Evolutionary conservation across 2,329 filamentous ascomycete genomes (phyloP), one percentile per base, ranked within the genome.

Genomic region (Pezicula carpinea): DNA sequence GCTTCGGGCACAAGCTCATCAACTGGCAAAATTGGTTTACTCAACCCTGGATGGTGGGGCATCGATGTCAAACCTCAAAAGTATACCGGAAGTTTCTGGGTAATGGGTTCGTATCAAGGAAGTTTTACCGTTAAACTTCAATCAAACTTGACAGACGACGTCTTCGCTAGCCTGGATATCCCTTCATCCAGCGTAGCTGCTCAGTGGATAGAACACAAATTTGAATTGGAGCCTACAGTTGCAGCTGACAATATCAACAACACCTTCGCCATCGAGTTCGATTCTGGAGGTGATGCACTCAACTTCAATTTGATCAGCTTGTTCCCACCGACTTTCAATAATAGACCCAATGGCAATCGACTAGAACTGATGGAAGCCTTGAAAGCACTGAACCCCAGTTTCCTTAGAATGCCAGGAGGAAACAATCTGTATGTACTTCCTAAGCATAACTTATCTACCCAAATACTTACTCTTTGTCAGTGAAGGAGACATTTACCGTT

Each of bases 341-440:
- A 69, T 50, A 69, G 75, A 14, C 33, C 46, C 39, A 85, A 85
- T 54, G 82, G 82, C 0, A 65, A 82, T 34, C 67, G 80, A 5
- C 62, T 71, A 7, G 79, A 83, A 43, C 64, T 84, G 43, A 75
- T 73, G 6, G 69, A 76, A 43, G 71, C 73, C 6, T 62, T 84
- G 2, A 74, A 71, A 3, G 71, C 66, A 6, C 59, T 82, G 1
- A 74, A 77, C 43, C 74, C 76, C 0, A 73, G 71, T n/a, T 76
- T 85, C 54, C 71, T 87, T 38, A 74, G 83, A 14, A 77, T 85
- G 48, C 82, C 83, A 0, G 83, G 83, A 5, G 82, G 80, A 7
- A 82, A 81, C 59, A 82, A 80, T 67, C 63, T 83, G 58, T 61
- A 59, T 48, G 63, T 54, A 17, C 23, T 44, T 21, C 8, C 34